These are phyloP conservation scores for Triticum turgidum DNA, from an alignment of 176 grass and related monocot genomes.

Conservation along the genomic window DNA sequence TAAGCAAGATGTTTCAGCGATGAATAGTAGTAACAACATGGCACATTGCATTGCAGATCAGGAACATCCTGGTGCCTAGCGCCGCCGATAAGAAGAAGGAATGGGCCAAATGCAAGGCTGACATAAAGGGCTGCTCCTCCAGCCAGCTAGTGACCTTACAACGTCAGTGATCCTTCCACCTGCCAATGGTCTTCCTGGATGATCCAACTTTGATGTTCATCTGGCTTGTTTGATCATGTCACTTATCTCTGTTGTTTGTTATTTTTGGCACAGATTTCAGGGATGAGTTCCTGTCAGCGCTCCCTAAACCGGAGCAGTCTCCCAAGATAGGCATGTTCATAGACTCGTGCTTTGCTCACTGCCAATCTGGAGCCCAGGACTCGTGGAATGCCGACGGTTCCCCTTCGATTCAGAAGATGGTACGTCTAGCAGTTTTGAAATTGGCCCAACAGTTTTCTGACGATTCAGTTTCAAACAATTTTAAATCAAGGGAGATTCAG, in stretches of 20 bases:
- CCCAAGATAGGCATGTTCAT: constrained; percentile 75
- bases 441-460: background rate
- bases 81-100: constrained; percentile 52
- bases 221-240: background rate
- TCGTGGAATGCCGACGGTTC: constrained; percentile 63
- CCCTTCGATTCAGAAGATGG: constrained; percentile 63
- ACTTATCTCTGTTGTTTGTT: background rate
- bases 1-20: background rate
- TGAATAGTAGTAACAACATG: background rate
- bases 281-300: constrained; percentile 57
- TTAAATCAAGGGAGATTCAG: background rate
- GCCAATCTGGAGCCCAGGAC: constrained; percentile 68
- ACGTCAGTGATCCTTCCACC: constrained; percentile 35
- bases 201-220: background rate
- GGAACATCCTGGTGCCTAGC: constrained; percentile 76
- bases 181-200: background rate
- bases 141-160: constrained; percentile 67
- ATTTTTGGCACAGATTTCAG: constrained; percentile 54
- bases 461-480: background rate
- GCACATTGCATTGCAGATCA: constrained; percentile 50
- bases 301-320: constrained; percentile 42
- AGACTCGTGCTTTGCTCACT: constrained; percentile 83
- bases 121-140: constrained; percentile 62
- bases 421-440: constrained; percentile 17
- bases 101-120: constrained; percentile 75